These are phyloP conservation scores for Fusarium marasasianum DNA, from an alignment of 2,329 filamentous ascomycete species.

Conservation along the genomic window DNA sequence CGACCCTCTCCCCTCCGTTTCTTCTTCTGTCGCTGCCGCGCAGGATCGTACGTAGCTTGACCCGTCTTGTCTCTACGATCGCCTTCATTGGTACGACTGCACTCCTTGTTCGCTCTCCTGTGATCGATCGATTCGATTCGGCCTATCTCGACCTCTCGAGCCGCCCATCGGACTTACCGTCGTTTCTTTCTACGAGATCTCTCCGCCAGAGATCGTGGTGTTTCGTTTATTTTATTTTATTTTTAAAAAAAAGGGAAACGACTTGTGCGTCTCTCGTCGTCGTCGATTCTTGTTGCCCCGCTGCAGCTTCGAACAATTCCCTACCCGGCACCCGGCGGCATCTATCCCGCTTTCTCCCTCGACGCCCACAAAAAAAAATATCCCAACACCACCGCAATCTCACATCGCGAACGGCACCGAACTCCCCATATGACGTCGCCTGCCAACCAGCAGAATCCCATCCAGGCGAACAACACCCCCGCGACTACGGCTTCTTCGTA, in stretches of 20 bases:
- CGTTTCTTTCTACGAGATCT: conserved; percentile 37
- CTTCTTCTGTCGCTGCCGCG: conserved; percentile 41
- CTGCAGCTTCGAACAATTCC: conserved; percentile 35
- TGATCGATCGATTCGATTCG: conserved; percentile 40
- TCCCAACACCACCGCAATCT: conserved; percentile 35
- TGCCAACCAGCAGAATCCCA: conserved; percentile 63
- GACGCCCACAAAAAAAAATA: conserved; percentile 38
- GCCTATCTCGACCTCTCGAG: conserved; percentile 40
- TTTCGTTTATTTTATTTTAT: conserved; percentile 15
- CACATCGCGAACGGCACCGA: conserved; percentile 44
- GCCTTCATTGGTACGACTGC: conserved; percentile 40
- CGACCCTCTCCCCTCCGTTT: conserved; percentile 42
- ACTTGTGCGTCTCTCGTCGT: conserved; percentile 22
- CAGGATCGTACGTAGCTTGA: conserved; percentile 49
- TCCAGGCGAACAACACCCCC: conserved; percentile 66
- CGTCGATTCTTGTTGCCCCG: conserved; percentile 33
- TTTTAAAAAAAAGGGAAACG: background rate
- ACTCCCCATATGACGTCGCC: conserved; percentile 67
- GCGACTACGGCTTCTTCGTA: conserved; percentile 69
- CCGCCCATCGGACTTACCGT: conserved; percentile 36
- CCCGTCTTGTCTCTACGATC: conserved; percentile 44
- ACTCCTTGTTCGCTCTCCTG: conserved; percentile 41
- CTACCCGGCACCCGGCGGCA: conserved; percentile 36
- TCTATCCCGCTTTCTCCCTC: conserved; percentile 38
- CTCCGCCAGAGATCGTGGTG: conserved; percentile 22